Evolutionary conservation across 176 grass and related monocot genomes (phyloP).

Genomic region (Phoenix roebelenii): DNA sequence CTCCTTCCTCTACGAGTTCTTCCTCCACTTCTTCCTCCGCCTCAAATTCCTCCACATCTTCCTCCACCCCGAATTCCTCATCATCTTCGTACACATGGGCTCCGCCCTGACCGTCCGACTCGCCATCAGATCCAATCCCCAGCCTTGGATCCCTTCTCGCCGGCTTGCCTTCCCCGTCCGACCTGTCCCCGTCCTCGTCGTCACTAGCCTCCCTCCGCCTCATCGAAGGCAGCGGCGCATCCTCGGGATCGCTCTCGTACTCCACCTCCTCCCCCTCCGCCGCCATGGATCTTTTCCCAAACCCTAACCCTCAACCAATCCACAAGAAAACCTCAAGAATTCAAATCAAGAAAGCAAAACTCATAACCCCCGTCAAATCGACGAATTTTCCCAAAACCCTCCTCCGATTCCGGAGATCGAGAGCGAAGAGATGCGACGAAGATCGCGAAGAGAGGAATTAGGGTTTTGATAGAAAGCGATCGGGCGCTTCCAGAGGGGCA

Average conservation of each 20-base stretch:
- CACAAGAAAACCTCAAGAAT: too few relatives aligned
- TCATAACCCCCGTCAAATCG: too few relatives aligned
- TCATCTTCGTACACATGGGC: slow-evolving; percentile 30
- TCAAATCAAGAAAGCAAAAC: too few relatives aligned
- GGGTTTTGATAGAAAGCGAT: too few relatives aligned
- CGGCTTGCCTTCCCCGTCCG: neutral
- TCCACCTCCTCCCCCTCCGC: neutral
- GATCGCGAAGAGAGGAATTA: too few relatives aligned
- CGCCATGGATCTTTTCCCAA: slow-evolving; percentile 1
- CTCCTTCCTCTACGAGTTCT: slow-evolving; percentile 3
- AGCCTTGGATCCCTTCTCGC: neutral
- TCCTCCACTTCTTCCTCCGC: slow-evolving; percentile 8
- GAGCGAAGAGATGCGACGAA: too few relatives aligned
- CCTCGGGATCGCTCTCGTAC: slow-evolving; percentile 28
- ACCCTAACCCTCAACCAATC: slow-evolving; percentile 2
- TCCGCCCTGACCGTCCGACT: slow-evolving; percentile 11
- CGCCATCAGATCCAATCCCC: slow-evolving; percentile 10
- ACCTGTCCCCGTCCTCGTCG: slow-evolving; percentile 17
- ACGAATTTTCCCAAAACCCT: too few relatives aligned
- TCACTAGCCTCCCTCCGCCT: slow-evolving; percentile 23
- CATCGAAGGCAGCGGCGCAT: slow-evolving; percentile 12
- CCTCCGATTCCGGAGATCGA: too few relatives aligned
- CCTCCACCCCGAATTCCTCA: slow-evolving; percentile 34
- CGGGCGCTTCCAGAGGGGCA: too few relatives aligned
- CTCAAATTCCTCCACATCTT: slow-evolving; percentile 26